phyloP scores from a whole-genome alignment of 257 asterid genomes.

The Misopates orontium region DNA sequence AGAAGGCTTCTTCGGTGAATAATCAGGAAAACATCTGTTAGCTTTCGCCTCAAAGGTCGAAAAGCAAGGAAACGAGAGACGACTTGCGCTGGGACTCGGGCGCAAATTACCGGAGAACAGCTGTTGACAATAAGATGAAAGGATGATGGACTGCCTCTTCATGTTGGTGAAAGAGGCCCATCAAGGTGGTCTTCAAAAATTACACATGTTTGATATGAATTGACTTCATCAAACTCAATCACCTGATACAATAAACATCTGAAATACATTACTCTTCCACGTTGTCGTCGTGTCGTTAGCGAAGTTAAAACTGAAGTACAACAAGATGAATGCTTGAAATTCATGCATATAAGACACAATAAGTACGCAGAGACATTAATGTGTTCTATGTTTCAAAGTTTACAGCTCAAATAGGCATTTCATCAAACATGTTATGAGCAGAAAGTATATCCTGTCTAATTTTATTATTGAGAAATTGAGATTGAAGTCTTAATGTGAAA shows the following conservation, averaged over 20 bases:
- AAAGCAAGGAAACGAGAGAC: conserved; percentile 31
- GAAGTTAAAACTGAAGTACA: background rate
- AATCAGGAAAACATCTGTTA: conserved; percentile 74
- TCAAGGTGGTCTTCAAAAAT: conserved; percentile 33
- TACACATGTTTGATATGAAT: conserved; percentile 33
- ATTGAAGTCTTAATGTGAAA: background rate
- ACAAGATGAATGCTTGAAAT: conserved; percentile 12
- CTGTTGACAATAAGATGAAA: conserved; percentile 39
- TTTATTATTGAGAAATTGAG: background rate
- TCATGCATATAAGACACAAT: conserved; percentile 1
- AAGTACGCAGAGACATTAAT: background rate
- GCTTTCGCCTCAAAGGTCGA: conserved; percentile 37
- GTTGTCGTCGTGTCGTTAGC: background rate
- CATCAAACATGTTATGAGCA: conserved; percentile 37
- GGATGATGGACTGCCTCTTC: conserved; percentile 54
- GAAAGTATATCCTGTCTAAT: background rate
- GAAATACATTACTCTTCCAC: background rate
- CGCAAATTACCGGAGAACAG: conserved; percentile 32
- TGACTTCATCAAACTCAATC: conserved; percentile 40
- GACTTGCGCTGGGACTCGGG: conserved; percentile 36
- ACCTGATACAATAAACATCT: conserved; percentile 29
- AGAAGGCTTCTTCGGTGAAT: conserved; percentile 76
- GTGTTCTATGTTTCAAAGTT: background rate
- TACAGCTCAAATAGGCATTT: conserved; percentile 28
- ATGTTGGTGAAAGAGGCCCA: conserved; percentile 60